These are phyloP conservation scores for Nakataea oryzae DNA, from an alignment of 2,329 filamentous ascomycete genomes.

Conservation along the genomic window DNA sequence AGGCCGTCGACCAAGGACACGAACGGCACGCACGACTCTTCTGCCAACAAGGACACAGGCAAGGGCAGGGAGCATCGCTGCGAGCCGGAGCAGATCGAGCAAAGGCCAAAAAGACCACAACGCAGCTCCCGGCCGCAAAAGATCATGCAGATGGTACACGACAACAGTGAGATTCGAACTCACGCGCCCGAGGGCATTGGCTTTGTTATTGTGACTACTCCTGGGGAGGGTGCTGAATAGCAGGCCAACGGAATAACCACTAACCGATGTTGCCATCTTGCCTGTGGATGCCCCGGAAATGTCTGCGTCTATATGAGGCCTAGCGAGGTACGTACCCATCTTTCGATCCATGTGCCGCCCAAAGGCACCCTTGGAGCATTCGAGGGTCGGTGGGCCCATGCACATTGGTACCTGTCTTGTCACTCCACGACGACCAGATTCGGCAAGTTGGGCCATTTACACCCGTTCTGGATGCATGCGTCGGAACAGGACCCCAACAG, in stretches of 20 bases:
- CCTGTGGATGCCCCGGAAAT: neutral
- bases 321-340: too few relatives aligned
- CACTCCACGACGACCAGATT: too few relatives aligned
- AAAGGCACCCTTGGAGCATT: too few relatives aligned
- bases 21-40: neutral
- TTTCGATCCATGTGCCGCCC: too few relatives aligned
- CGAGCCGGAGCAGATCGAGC: too few relatives aligned
- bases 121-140: neutral
- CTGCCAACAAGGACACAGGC: too few relatives aligned
- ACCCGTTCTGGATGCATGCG: too few relatives aligned
- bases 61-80: neutral
- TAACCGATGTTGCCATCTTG: conserved; percentile 1
- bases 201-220: neutral
- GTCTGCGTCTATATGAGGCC: too few relatives aligned
- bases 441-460: too few relatives aligned
- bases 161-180: conserved; percentile 12
- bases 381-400: too few relatives aligned
- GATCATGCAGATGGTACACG: neutral
- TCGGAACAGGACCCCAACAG: too few relatives aligned
- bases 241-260: conserved; percentile 5
- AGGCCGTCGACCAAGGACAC: neutral
- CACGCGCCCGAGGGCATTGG: conserved; percentile 7
- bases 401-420: too few relatives aligned
- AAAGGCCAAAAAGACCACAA: neutral
- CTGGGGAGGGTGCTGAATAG: neutral